Conservation (phyloP, 75 land plant species). For the Selaginella tamariscina region DNA sequence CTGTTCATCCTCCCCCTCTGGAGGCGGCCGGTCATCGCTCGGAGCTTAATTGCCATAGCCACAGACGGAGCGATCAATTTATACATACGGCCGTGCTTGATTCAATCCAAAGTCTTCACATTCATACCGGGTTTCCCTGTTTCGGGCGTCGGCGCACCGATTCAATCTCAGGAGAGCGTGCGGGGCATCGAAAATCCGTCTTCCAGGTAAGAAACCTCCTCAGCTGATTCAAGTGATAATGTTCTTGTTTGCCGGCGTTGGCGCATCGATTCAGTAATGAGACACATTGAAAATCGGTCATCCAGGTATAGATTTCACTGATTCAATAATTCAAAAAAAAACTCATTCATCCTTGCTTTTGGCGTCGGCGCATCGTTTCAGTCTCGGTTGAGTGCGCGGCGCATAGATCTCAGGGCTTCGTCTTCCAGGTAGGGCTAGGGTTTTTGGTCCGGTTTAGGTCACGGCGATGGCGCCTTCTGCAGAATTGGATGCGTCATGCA, state of each 20-base stretch:
- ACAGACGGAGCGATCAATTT: background rate
- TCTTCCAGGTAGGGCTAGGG: slow-evolving; percentile 1
- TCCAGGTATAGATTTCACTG: too few species aligned
- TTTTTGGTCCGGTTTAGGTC: background rate
- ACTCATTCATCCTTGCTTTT: background rate
- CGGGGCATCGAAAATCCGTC: too few species aligned
- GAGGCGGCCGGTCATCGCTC: background rate
- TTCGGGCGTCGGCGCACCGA: background rate
- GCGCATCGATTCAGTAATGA: too few species aligned
- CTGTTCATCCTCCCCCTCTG: background rate
- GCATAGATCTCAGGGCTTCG: background rate
- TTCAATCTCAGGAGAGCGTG: background rate
- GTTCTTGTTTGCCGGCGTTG: too few species aligned
- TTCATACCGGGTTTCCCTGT: background rate
- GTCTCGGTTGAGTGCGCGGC: background rate
- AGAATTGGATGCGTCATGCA: background rate
- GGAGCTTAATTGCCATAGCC: background rate
- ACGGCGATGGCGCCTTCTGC: background rate
- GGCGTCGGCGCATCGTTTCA: background rate
- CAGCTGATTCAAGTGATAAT: too few species aligned
- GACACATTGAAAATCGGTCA: too few species aligned
- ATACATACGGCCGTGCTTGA: background rate
- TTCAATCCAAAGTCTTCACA: background rate
- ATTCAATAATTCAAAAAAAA: too few species aligned
- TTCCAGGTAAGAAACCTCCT: too few species aligned